Conservation (phyloP, 768 basidiomycete species). For the Calocybe gangraenosa region DNA sequence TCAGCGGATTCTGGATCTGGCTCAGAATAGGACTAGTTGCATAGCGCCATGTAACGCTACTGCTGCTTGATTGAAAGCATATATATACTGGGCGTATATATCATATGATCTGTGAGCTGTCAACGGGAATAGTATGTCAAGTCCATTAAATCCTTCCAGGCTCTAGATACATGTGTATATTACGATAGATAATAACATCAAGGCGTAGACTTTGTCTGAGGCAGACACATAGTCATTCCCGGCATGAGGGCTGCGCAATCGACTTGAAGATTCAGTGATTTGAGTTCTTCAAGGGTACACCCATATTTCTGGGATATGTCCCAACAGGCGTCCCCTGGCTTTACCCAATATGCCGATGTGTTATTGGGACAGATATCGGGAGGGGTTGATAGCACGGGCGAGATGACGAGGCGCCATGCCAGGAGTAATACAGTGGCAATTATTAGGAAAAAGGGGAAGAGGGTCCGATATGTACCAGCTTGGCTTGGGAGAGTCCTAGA, state of each 20-base stretch:
- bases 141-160: constrained; percentile 5
- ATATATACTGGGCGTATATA: too few species aligned
- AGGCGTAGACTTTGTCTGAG: constrained; percentile 16
- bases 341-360: constrained; percentile 42
- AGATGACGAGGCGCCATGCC: constrained; percentile 55
- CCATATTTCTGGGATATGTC: constrained; percentile 47
- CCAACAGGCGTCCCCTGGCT: constrained; percentile 67
- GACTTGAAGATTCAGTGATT: constrained; percentile 47
- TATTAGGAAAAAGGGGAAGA: constrained; percentile 72
- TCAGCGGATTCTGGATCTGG: constrained; percentile 27
- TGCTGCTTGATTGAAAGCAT: too few species aligned
- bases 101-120: too few species aligned
- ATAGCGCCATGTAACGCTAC: background rate
- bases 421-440: constrained; percentile 60
- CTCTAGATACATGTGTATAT: constrained; percentile 4
- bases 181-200: background rate
- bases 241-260: constrained; percentile 57
- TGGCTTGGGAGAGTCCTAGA: background rate
- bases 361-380: constrained; percentile 34
- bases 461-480: constrained; percentile 43
- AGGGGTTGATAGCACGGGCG: constrained; percentile 33
- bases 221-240: constrained; percentile 58
- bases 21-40: constrained; percentile 27
- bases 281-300: constrained; percentile 47
- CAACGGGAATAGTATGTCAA: background rate